Evolutionary conservation across 257 asterid genomes (phyloP).

Genomic region (Solanum chilense): DNA sequence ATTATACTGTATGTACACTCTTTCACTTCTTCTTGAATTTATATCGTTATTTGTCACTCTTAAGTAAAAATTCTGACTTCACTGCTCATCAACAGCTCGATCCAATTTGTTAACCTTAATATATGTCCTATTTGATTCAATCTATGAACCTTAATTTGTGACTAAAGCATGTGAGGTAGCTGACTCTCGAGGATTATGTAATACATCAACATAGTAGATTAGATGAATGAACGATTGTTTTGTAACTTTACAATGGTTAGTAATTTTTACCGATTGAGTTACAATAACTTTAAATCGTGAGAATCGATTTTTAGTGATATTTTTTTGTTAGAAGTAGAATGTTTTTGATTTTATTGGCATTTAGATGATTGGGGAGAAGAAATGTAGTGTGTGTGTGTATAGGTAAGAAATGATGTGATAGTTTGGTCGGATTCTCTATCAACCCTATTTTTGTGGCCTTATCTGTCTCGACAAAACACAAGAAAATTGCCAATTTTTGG

Average conservation of each 20-base stretch:
- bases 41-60: too few relatives aligned
- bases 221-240: neutral
- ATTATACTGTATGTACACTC: neutral
- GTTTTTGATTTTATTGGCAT: neutral
- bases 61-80: neutral
- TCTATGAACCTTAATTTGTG: neutral
- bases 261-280: neutral
- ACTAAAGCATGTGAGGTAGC: neutral
- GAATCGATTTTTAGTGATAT: too few relatives aligned
- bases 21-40: too few relatives aligned
- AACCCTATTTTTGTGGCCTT: neutral
- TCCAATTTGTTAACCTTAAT: neutral
- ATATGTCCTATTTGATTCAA: neutral
- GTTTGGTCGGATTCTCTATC: constrained; percentile 2
- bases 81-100: neutral
- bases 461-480: neutral
- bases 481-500: neutral
- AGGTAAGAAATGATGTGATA: neutral
- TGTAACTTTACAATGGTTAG: neutral
- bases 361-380: neutral
- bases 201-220: too few relatives aligned
- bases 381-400: neutral
- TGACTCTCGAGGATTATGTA: neutral
- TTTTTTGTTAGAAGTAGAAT: too few relatives aligned
- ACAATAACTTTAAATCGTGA: neutral